These are phyloP conservation scores for Haplosporangium gracile DNA, from an alignment of 192 early-diverging fungal species.

Conservation along the genomic window DNA sequence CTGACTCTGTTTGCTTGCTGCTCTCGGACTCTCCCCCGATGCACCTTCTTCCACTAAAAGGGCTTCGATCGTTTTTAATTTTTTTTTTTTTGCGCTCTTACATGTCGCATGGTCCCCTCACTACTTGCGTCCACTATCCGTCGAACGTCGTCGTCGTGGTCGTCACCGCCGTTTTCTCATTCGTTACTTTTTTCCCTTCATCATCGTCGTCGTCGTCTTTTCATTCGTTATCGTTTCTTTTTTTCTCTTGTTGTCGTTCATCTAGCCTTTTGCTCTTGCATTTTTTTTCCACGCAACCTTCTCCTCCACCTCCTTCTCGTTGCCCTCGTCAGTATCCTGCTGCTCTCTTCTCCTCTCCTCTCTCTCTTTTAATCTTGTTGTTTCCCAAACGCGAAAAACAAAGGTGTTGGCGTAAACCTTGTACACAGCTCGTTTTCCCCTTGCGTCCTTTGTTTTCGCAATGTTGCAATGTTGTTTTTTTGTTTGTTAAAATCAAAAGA, in stretches of 20 bases:
- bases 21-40: no score
- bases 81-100: background rate
- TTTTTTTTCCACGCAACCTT: background rate
- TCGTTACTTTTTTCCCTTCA: background rate
- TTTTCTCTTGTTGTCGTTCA: background rate
- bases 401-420: background rate
- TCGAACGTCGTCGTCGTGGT: background rate
- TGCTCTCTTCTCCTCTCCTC: background rate
- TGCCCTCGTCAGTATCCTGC: background rate
- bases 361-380: background rate
- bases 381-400: background rate
- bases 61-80: background rate
- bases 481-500: no score
- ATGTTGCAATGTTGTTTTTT: no score
- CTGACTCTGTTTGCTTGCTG: background rate
- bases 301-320: background rate
- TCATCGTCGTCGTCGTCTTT: background rate
- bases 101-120: background rate
- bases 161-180: background rate
- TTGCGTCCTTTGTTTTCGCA: background rate
- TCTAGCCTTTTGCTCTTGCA: background rate
- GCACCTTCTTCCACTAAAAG: no score
- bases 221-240: background rate
- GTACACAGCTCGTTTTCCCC: background rate
- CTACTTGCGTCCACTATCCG: background rate